Evolutionary conservation across 306 rosid genomes (phyloP), one percentile per base, ranked within the genome.

Genomic region (Medicago ruthenica): DNA sequence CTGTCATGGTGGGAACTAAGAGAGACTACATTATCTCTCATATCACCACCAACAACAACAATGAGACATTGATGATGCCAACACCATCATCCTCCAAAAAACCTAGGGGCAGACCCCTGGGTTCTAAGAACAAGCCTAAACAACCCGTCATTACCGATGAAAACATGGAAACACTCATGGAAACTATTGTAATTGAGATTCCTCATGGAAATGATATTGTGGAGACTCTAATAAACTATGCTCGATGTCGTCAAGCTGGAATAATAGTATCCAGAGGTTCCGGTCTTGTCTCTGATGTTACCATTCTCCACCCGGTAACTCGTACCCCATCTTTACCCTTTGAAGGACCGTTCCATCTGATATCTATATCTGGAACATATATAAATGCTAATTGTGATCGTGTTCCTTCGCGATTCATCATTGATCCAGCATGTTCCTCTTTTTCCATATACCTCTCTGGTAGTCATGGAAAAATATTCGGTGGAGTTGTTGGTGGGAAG

Each of bases 401-500:
- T 61, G 16, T 41, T 12, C 12, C 53, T 24, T 42, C 20, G 8
- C 41, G 18, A 0, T 24, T 0, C 16, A 5, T 21, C 54, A 0
- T 11, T 3, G 2, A 54, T 1, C 12, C 67, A 1, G 4, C 55
- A 5, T 37, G 24, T 17, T 80, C 77, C 1, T 82, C 82, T 0
- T 92, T 92, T 34, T 83, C 78, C 0, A 60, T 87, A 3, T 79
- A 77, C 17, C 82, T 92, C 2, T 75, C 83, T 0, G 87, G 86
- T 0, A n/a, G 61, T 0, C 83, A 83, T n/a, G 88, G 87, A 5
- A 81, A 88, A 15, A 70, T 88, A 7, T 85, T 81, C 12, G 97
- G 96, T 5, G 96, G 96, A 6, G 67, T 84, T 0, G 79, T 92
- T 1, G 92, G 85, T 1, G 93, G 89, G 13, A 48, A 55, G 45